Evolutionary conservation across 2,329 filamentous ascomycete genomes (phyloP).

Genomic region (Ceratocystis variospora): DNA sequence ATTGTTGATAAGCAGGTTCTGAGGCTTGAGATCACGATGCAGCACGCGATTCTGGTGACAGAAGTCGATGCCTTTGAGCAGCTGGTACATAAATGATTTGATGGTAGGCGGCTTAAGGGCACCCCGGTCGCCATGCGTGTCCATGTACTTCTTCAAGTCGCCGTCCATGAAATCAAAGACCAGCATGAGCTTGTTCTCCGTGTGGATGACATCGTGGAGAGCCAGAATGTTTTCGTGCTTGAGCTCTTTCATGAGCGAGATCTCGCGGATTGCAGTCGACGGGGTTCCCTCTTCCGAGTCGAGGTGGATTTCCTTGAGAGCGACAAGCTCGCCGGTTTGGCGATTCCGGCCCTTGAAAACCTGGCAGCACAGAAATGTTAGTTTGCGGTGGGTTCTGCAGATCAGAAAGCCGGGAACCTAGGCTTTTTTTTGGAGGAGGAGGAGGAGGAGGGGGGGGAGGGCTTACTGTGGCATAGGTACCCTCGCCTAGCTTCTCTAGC

Average conservation of each 20-base stretch:
- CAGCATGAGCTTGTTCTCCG: conserved; percentile 98
- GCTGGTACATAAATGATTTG: conserved; percentile 98
- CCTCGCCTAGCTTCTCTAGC: conserved; percentile 96
- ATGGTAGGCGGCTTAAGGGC: conserved; percentile 80
- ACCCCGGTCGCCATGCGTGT: conserved; percentile 76
- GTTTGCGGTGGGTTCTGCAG: neutral
- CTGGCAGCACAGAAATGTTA: conserved; percentile 31
- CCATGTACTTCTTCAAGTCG: conserved; percentile 98
- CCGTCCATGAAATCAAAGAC: conserved; percentile 99
- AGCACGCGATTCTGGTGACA: conserved; percentile 95
- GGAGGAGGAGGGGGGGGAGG: neutral
- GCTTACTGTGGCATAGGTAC: conserved; percentile 90
- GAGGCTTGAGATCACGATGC: conserved; percentile 88
- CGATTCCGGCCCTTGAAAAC: conserved; percentile 98
- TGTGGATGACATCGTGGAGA: conserved; percentile 97
- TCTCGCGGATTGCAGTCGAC: conserved; percentile 93
- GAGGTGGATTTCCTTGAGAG: conserved; percentile 95
- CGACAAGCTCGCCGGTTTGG: conserved; percentile 91
- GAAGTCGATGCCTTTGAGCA: conserved; percentile 89
- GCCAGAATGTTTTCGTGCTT: conserved; percentile 98
- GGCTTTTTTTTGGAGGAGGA: too few species aligned
- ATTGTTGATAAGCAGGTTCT: conserved; percentile 89
- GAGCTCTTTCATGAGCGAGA: conserved; percentile 97
- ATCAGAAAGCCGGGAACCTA: neutral
- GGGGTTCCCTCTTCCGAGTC: conserved; percentile 97